Conservation (phyloP, 2,329 filamentous ascomycete species). For the Hymenoscyphus fraxineus region DNA sequence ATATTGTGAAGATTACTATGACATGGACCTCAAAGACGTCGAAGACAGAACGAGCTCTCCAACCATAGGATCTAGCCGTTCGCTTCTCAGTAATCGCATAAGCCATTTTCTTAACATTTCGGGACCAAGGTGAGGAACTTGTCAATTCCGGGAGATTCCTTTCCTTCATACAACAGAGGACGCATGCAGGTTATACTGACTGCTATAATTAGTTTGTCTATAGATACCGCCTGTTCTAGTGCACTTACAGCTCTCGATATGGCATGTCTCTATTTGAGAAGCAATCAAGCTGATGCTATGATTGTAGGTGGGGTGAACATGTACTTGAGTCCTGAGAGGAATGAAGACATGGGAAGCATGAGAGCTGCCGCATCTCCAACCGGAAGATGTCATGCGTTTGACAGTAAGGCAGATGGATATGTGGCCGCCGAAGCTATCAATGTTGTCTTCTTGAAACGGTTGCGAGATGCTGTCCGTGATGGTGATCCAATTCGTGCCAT, state of each 20-base stretch:
- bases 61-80: no score
- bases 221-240: constrained; percentile 55
- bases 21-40: no score
- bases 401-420: constrained; percentile 54
- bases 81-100: constrained; percentile 39
- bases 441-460: constrained; percentile 53
- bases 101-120: constrained; percentile 53
- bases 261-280: constrained; percentile 46
- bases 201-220: constrained; percentile 40
- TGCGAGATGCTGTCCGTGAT: constrained; percentile 53
- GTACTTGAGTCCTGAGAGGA: constrained; percentile 12
- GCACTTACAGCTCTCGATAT: constrained; percentile 45
- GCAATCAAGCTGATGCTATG: constrained; percentile 37
- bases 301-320: constrained; percentile 32
- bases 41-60: no score
- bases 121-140: constrained; percentile 37
- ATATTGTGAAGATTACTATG: no score
- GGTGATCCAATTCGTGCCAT: constrained; percentile 55
- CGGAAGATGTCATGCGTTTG: constrained; percentile 18
- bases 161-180: no score
- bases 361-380: constrained; percentile 5
- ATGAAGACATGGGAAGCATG: constrained; percentile 8
- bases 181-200: no score
- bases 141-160: no score
- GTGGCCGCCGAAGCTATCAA: constrained; percentile 59